Evolutionary conservation across 352 stramenopile genomes (phyloP).

Genomic region (Phytophthora nicotianae): DNA sequence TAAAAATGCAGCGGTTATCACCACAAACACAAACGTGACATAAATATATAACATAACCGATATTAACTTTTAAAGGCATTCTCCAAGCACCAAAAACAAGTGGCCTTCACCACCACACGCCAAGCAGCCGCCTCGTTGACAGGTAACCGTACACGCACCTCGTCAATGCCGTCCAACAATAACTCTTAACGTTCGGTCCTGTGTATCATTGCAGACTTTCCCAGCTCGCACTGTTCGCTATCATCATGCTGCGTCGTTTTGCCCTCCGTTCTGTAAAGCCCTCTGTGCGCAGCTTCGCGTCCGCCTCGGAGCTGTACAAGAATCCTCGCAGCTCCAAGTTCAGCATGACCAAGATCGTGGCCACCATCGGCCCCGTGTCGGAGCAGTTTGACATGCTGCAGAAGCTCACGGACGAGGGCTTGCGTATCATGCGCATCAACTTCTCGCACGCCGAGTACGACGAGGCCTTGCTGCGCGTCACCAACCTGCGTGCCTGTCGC

Average conservation of each 20-base stretch:
- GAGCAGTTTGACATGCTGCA: slow-evolving; percentile 79
- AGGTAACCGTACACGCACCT: slow-evolving; percentile 24
- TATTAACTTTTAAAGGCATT: background rate
- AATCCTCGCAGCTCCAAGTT: slow-evolving; percentile 85
- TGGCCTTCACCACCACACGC: slow-evolving; percentile 25
- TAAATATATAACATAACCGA: background rate
- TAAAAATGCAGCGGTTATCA: no score
- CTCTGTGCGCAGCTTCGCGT: slow-evolving; percentile 24
- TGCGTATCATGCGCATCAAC: slow-evolving; percentile 95
- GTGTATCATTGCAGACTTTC: slow-evolving; percentile 21
- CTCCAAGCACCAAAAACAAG: slow-evolving; percentile 37
- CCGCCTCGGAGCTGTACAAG: slow-evolving; percentile 58
- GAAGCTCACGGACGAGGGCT: slow-evolving; percentile 83
- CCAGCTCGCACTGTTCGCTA: slow-evolving; percentile 3
- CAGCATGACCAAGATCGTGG: slow-evolving; percentile 94
- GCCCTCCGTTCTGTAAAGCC: slow-evolving; percentile 28
- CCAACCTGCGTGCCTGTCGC: slow-evolving; percentile 76
- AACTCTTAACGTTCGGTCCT: background rate
- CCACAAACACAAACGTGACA: no score
- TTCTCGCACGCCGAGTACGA: slow-evolving; percentile 95
- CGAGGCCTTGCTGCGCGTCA: slow-evolving; percentile 78
- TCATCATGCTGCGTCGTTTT: slow-evolving; percentile 34
- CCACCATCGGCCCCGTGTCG: slow-evolving; percentile 91
- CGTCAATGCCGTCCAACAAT: slow-evolving; percentile 1
- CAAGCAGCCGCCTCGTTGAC: slow-evolving; percentile 19